Base-by-base conservation (phyloP, 2,329 filamentous ascomycete species). In the Colletotrichum endophyticum region DNA sequence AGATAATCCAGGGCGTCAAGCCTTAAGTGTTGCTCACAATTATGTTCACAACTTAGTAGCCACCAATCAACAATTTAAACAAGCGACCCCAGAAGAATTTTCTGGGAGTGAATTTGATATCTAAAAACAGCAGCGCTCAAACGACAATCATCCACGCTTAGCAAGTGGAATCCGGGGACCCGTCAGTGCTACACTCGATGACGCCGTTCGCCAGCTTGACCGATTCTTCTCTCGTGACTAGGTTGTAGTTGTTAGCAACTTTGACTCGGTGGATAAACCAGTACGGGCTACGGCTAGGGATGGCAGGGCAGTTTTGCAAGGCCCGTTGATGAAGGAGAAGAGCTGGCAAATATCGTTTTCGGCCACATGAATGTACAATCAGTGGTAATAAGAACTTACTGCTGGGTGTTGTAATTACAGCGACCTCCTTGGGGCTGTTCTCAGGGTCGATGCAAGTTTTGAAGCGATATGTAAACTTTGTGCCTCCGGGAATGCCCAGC, bases 401-500 rank as follows among this genome's bases (percentile, higher is more conserved):
- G 8, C 63, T 66, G 3, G 63, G 63, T 12, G 34, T 66, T 22
- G 32, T 66, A 1, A 66, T 66, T 8, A 66, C 63, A 66, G 34
- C 32, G 11, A 66, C 63, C 5, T 32, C n/a, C 16, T 36, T 16
- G 22, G 15, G 5, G 3, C 5, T 39, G 15, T 66, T 19, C 11
- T 39, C 63, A 22, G 32, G 32, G 34, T 66, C 32, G 63, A 39
- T 66, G 19, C 63, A 66, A 44, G 63, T 66, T 28, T 66, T 66
- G 12, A 8, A 66, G 12, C 32, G 34, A 15, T 39, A 49, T 15
- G 30, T 66, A 15, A 25, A 66, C n/a, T 66, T 27, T n/a, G 63
- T 66, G 34, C n/a, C 34, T n/a, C 63, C 63, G n/a, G 63, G 63
- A 44, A 66, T 66, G 34, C 34, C 63, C 63, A 66, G 8, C 22